Base-by-base conservation (phyloP, 306 rosid genomes). In the Pyrus bretschneideri region DNA sequence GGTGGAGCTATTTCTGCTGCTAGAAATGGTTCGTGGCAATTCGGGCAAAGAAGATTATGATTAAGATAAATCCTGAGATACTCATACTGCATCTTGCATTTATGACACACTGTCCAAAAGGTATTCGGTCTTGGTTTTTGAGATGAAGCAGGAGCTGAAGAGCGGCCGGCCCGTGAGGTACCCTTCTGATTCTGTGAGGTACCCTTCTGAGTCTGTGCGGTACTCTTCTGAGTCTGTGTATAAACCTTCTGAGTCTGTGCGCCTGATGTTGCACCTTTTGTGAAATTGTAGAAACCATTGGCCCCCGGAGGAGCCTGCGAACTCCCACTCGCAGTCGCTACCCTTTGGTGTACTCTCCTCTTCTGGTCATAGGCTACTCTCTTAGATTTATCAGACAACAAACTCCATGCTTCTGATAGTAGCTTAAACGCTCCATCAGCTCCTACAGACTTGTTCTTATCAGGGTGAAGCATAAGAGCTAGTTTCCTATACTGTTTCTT, bases 51-150 rank as follows among this genome's bases (percentile, higher is more conserved):
- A 71, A 95, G 97, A 83, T 92, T 89, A 77, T 90, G 97, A 63
- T 92, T 91, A 63, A 92, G 90, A 83, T 95, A 95, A 68, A 92
- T 87, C 78, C 96, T 81, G 44, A 92, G 91, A 84, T 95, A 95
- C 85, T 95, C 99, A 9, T 92, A 95, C 69, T 95, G 99, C 97
- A 95, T 95, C 85, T 88, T 92, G 87, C 99, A 95, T 72, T 84
- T 77, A 58, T 82, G 83, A 75, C 99, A 95, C 57, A 90, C 93
- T 5, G 99, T 95, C 99, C 99, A 95, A 80, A 95, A 95, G 66
- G 99, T 92, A 76, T 76, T 86, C 29, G 86, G 63, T 76, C 86
- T 89, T 1, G 90, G 67, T 81, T 89, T 89, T 49, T 76, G 84
- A 57, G 82, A 51, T 59, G 87, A 29, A 78, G 86, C 65, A 85